Evolutionary conservation across 805 yeast species (phyloP).

Genomic region (Saccharomycopsis fodiens): DNA sequence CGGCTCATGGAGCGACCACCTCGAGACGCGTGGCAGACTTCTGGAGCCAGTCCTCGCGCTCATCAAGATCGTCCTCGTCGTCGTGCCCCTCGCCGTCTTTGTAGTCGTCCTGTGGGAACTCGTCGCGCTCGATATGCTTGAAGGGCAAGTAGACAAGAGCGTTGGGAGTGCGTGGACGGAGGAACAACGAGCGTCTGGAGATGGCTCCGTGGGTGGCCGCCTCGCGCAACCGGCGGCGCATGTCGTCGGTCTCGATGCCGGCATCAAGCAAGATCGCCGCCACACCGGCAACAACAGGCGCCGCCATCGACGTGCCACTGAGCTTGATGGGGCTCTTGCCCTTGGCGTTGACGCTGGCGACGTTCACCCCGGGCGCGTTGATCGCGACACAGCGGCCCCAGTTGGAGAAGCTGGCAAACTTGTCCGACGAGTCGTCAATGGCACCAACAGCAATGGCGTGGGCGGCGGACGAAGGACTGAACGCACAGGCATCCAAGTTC

Average conservation of each 20-base stretch:
- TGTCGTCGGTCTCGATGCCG: slow-evolving; percentile 38
- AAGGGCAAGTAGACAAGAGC: slow-evolving; percentile 31
- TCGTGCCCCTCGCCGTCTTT: too few species aligned
- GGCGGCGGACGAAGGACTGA: slow-evolving; percentile 80
- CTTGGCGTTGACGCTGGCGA: slow-evolving; percentile 27
- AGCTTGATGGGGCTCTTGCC: slow-evolving; percentile 28
- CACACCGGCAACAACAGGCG: slow-evolving; percentile 68
- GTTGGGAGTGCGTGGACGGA: slow-evolving; percentile 55
- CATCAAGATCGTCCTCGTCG: too few species aligned
- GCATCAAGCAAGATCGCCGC: slow-evolving; percentile 46
- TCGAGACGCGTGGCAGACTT: too few species aligned
- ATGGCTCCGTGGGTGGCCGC: slow-evolving; percentile 42
- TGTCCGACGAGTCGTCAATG: slow-evolving; percentile 64
- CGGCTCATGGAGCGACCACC: too few species aligned
- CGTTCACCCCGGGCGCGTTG: slow-evolving; percentile 73
- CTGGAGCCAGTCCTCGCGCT: too few species aligned
- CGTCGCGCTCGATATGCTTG: not conserved
- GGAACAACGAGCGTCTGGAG: slow-evolving; percentile 35
- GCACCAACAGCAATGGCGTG: slow-evolving; percentile 82
- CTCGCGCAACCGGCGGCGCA: slow-evolving; percentile 36
- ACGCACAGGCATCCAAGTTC: slow-evolving; percentile 66
- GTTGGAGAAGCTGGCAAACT: slow-evolving; percentile 74
- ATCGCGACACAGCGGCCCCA: slow-evolving; percentile 91
- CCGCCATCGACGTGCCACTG: slow-evolving; percentile 79
- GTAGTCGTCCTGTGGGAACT: not conserved